Base-by-base conservation (phyloP, 768 basidiomycete species). In the Leccinum arenicola region DNA sequence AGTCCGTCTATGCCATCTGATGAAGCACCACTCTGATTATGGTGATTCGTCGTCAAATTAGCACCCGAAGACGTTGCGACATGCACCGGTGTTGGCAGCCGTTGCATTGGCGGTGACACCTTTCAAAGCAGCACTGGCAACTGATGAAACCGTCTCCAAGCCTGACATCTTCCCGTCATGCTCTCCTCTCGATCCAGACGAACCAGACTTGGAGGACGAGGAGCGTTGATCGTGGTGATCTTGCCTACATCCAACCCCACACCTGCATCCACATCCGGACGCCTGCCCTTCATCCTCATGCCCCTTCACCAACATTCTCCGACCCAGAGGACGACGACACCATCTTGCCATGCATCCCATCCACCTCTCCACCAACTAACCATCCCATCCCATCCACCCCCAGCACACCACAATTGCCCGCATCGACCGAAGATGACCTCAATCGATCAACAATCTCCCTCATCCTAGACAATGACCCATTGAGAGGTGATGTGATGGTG, bases 401-500 rank as follows among this genome's bases (percentile, higher is more conserved):
- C 8, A 31, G 5, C 12, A 35, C 50, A 43, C 36, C 35, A 19
- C 57, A 60, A 50, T 61, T 68, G 6, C 66, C 68, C 12, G 31
- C 58, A 57, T 69, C 68, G 14, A 70, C 52, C 33, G 68, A 68
- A 48, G 61, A 65, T 35, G 66, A 70, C 55, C 68, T 62, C 58
- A 70, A n/a, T 27, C 58, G 62, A 54, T 70, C 69, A 1, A 70
- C 70, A 43, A 70, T 71, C 58, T 71, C 69, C 23, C 69, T 65
- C 59, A 70, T 70, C 43, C 68, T 60, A 31, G 69, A 70, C 21
- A 4, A 23, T 4, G 25, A 27, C 27, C 7, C 27, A 7, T 27
- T 27, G 27, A 27, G 27, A 27, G 7, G 27, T 27, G 35, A 33
- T 55, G 57, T 14, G 35, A 27, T 1, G 68, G 59, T 1, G 61